phyloP scores from a whole-genome alignment of 2,329 filamentous ascomycete species.

The Diaporthe ampelina region DNA sequence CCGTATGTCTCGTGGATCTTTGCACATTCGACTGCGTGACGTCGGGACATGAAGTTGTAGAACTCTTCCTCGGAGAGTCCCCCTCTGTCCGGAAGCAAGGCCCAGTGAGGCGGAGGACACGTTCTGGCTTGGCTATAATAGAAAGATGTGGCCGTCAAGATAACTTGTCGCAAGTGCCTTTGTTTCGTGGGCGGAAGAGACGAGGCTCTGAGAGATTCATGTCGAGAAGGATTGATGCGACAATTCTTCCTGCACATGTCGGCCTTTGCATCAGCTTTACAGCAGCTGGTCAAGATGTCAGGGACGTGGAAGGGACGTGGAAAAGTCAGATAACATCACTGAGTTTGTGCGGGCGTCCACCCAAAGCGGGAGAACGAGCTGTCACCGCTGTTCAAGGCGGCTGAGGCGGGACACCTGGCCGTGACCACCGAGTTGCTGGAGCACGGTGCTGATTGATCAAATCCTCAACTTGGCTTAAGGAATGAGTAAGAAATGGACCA shows the following conservation, averaged over 20 bases:
- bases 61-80: constrained; percentile 4
- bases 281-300: too few relatives aligned
- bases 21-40: constrained; percentile 2
- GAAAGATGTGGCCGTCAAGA: too few relatives aligned
- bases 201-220: too few relatives aligned
- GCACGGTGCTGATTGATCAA: constrained; percentile 51
- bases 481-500: too few relatives aligned
- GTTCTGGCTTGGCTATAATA: constrained; percentile 6
- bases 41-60: constrained; percentile 4
- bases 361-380: constrained; percentile 52
- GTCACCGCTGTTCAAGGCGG: constrained; percentile 55
- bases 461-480: too few relatives aligned
- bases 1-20: constrained; percentile 10
- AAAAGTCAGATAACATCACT: too few relatives aligned
- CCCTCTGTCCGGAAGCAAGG: neutral
- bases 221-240: too few relatives aligned
- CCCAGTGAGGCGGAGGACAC: neutral
- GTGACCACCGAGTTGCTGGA: constrained; percentile 53
- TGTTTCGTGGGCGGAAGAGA: too few relatives aligned
- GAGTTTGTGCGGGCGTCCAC: constrained; percentile 55
- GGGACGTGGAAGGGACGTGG: too few relatives aligned
- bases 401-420: constrained; percentile 53
- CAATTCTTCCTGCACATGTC: too few relatives aligned
- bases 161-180: too few relatives aligned
- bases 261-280: too few relatives aligned